These are phyloP conservation scores for Brassica balearica DNA, from an alignment of 441 rosid species.

Conservation along the genomic window DNA sequence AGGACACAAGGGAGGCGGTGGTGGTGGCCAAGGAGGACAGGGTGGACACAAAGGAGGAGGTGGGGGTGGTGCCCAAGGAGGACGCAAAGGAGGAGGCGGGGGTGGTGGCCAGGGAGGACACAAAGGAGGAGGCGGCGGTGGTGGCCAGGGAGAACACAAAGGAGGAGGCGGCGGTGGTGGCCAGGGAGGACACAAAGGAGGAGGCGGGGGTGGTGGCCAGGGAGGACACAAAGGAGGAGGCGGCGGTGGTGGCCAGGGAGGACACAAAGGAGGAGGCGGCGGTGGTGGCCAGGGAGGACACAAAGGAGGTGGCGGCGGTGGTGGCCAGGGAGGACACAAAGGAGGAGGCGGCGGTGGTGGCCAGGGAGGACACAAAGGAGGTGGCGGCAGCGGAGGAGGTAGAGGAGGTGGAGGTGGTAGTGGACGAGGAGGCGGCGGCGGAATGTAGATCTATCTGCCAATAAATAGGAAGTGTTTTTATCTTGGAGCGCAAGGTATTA, in stretches of 20 bases:
- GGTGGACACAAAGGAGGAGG: conserved; percentile 7
- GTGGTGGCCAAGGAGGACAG: conserved; percentile 12
- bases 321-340: conserved; percentile 9
- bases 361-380: neutral
- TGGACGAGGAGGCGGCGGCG: neutral
- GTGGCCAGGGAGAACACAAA: conserved; percentile 3
- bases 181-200: neutral
- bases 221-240: neutral
- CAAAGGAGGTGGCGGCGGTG: neutral
- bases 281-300: conserved; percentile 1
- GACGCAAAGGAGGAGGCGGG: neutral
- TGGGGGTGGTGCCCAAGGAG: conserved; percentile 10
- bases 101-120: conserved; percentile 3
- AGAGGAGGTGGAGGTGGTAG: neutral
- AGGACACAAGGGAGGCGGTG: neutral
- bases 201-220: neutral
- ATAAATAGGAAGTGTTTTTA: neutral
- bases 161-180: neutral
- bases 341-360: neutral
- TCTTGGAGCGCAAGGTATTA: conserved; percentile 3
- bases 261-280: neutral
- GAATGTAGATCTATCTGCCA: conserved; percentile 16
- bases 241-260: neutral
- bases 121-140: neutral
- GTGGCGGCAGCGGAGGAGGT: neutral